Conservation (phyloP, 176 grass and related monocot genomes). For the Luzula sylvatica region DNA sequence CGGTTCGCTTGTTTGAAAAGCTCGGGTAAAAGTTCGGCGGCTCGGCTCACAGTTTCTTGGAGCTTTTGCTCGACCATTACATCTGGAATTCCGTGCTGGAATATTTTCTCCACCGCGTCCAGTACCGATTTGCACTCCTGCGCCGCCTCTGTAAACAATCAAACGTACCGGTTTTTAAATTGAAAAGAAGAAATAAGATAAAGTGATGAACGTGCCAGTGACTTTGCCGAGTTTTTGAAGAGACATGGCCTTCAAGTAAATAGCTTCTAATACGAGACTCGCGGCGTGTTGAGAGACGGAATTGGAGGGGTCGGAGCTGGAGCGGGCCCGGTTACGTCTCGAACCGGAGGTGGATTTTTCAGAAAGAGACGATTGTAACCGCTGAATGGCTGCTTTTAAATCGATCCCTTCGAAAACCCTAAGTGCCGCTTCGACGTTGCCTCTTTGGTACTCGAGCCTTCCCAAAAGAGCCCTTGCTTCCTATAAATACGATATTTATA, state of each 20-base stretch:
- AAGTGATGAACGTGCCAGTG: constrained; percentile 43
- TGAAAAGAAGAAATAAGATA: background rate
- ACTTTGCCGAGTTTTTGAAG: constrained; percentile 79
- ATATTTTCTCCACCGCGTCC: constrained; percentile 87
- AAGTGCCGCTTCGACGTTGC: constrained; percentile 86
- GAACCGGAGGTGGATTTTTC: background rate
- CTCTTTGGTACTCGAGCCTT: constrained; percentile 91
- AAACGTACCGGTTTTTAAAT: too few species aligned
- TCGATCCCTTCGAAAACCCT: constrained; percentile 90
- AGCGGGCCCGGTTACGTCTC: constrained; percentile 32
- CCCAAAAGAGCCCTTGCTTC: constrained; percentile 90
- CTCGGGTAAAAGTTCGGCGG: constrained; percentile 92
- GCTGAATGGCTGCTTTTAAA: constrained; percentile 76
- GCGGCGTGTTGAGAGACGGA: constrained; percentile 81
- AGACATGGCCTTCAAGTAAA: constrained; percentile 97
- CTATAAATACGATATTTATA: too few species aligned
- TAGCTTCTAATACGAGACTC: constrained; percentile 91
- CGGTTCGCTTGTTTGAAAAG: constrained; percentile 82
- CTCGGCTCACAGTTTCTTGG: constrained; percentile 85
- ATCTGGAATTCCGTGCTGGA: constrained; percentile 80
- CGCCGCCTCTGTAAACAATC: constrained; percentile 65
- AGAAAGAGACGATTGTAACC: constrained; percentile 59
- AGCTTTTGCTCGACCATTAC: constrained; percentile 78
- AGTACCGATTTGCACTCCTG: constrained; percentile 79
- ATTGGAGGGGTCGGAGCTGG: constrained; percentile 34